Percentiles rank a stretch among this genome's conserved stretches.
phyloP scores from a whole-genome alignment of 1,139 yeast genomes.

The Williopsis jadinii region DNA sequence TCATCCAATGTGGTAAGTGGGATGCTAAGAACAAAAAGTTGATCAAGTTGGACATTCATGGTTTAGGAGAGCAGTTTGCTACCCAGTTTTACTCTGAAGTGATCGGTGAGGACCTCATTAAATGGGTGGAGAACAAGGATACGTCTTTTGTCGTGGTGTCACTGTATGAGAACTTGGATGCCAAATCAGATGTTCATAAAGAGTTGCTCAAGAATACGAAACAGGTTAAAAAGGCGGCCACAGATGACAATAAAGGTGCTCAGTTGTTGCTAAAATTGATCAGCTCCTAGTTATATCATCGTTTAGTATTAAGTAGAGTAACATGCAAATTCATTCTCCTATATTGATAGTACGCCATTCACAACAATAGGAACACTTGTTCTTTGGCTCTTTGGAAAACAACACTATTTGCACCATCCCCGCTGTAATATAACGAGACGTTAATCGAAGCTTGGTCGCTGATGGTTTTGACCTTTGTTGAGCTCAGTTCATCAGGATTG shows the following conservation, averaged over 20 bases:
- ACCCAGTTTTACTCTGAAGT: conserved; percentile 44
- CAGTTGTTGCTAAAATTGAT: conserved; percentile 48
- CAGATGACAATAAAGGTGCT: conserved; percentile 71
- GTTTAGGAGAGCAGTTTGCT: conserved; percentile 63
- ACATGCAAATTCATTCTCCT: no score
- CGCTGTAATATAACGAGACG: background rate
- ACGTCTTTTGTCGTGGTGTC: conserved; percentile 82
- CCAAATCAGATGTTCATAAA: conserved; percentile 40
- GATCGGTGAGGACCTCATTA: conserved; percentile 35
- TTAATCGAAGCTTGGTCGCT: background rate
- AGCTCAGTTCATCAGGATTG: background rate
- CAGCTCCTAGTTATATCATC: conserved; percentile 3
- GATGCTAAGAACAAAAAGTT: conserved; percentile 48
- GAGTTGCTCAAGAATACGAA: conserved; percentile 48
- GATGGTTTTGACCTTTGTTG: background rate
- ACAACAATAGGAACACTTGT: no score
- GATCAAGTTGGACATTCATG: conserved; percentile 40
- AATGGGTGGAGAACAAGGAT: conserved; percentile 67
- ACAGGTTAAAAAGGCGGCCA: conserved; percentile 31
- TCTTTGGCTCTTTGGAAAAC: background rate
- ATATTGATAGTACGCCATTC: no score
- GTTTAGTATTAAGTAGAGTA: no score
- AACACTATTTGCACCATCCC: background rate
- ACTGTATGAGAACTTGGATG: conserved; percentile 45
- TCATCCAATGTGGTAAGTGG: conserved; percentile 85